Conservation (phyloP, 441 rosid genomes). For the Adansonia grandidieri region DNA sequence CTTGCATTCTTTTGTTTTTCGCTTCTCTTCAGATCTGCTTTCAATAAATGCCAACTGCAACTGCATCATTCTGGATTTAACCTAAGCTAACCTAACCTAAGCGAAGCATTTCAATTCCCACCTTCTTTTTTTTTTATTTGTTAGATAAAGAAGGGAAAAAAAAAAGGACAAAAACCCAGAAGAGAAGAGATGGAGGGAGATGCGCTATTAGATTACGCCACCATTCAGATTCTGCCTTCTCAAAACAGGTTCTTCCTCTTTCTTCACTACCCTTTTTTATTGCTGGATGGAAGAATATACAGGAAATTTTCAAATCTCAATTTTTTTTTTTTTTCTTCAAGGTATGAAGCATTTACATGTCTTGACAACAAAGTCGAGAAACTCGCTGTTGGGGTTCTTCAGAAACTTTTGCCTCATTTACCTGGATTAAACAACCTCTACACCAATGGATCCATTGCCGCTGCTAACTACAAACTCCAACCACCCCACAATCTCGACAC, state of each 20-base stretch:
- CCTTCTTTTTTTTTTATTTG: neutral
- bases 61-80: neutral
- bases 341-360: constrained; percentile 60
- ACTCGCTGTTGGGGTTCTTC: constrained; percentile 51
- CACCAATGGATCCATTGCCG: constrained; percentile 41
- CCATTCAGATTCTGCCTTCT: constrained; percentile 51
- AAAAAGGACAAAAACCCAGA: neutral
- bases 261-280: neutral
- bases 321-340: constrained; percentile 22
- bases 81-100: neutral
- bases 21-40: neutral
- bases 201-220: constrained; percentile 53
- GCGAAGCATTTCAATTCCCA: neutral
- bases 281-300: neutral
- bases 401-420: constrained; percentile 51
- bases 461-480: constrained; percentile 52
- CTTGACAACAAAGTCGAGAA: constrained; percentile 51
- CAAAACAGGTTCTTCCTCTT: constrained; percentile 45
- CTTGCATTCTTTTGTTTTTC: neutral
- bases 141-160: neutral
- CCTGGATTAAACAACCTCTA: constrained; percentile 48
- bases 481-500: constrained; percentile 36
- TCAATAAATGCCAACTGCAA: neutral
- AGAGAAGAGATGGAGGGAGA: constrained; percentile 32
- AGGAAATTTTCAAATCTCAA: neutral